Conservation (phyloP, 1,139 yeast genomes). For the Martiniozyma asiatica region DNA sequence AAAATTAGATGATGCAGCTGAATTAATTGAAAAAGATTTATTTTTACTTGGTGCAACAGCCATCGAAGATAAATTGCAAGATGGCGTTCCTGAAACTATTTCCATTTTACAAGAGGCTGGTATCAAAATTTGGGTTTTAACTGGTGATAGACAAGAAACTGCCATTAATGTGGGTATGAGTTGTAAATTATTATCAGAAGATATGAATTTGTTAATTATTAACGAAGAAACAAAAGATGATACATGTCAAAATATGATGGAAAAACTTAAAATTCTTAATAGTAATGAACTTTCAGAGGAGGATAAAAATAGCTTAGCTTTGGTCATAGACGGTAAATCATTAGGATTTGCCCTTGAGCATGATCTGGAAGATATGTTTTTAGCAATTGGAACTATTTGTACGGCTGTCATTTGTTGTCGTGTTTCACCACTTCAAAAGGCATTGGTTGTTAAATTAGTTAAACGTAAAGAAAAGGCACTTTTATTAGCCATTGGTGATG, state of each 20-base stretch:
- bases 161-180: slow-evolving; percentile 98
- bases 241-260: slow-evolving; percentile 57
- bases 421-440: slow-evolving; percentile 95
- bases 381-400: slow-evolving; percentile 75
- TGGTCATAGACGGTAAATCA: slow-evolving; percentile 90
- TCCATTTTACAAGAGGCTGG: slow-evolving; percentile 93
- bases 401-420: slow-evolving; percentile 96
- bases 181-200: slow-evolving; percentile 86
- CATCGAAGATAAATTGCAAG: slow-evolving; percentile 94
- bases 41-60: slow-evolving; percentile 93
- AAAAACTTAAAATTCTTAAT: slow-evolving; percentile 65
- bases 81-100: slow-evolving; percentile 96
- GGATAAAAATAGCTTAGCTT: slow-evolving; percentile 73
- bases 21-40: slow-evolving; percentile 68
- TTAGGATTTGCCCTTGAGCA: slow-evolving; percentile 74
- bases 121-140: slow-evolving; percentile 91
- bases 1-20: slow-evolving; percentile 75
- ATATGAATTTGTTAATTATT: slow-evolving; percentile 83
- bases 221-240: slow-evolving; percentile 77
- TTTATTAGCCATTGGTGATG: slow-evolving; percentile 92
- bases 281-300: slow-evolving; percentile 52
- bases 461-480: slow-evolving; percentile 68
- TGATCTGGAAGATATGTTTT: slow-evolving; percentile 65
- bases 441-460: slow-evolving; percentile 87
- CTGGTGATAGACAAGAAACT: slow-evolving; percentile 99